These are phyloP conservation scores for Sisymbrium altissimum DNA, from an alignment of 345 rosid species.

Conservation along the genomic window DNA sequence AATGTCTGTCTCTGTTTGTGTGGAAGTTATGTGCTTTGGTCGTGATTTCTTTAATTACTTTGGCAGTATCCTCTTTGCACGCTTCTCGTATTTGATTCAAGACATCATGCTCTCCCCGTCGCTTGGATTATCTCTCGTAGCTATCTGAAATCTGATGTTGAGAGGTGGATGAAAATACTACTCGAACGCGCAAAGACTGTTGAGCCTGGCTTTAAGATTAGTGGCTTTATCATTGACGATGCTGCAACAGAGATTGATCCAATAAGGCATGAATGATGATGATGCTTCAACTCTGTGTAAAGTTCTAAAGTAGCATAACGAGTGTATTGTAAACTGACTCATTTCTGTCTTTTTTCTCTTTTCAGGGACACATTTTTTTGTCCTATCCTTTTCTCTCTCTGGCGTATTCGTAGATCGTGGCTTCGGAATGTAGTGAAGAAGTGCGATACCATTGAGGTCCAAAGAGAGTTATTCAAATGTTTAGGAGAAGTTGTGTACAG, in stretches of 20 bases:
- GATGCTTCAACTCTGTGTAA: constrained; percentile 3
- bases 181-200: constrained; percentile 53
- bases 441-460: constrained; percentile 67
- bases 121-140: constrained; percentile 92
- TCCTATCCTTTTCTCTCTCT: constrained; percentile 76
- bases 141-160: constrained; percentile 73
- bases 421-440: constrained; percentile 73
- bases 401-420: constrained; percentile 97
- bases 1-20: background rate
- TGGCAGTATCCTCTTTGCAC: constrained; percentile 85
- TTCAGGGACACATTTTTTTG: constrained; percentile 78
- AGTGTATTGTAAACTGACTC: background rate
- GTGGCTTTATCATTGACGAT: constrained; percentile 81
- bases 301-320: background rate
- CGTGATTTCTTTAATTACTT: constrained; percentile 13
- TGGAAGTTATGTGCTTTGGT: background rate
- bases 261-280: constrained; percentile 54
- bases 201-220: constrained; percentile 74
- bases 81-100: constrained; percentile 89
- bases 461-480: constrained; percentile 69
- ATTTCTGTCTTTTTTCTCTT: background rate
- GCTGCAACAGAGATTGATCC: constrained; percentile 89
- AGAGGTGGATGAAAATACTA: constrained; percentile 86
- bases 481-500: constrained; percentile 67
- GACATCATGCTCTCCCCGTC: constrained; percentile 89